Percentiles rank a stretch among this genome's conserved stretches.
Evolutionary conservation across 2,329 filamentous ascomycete species (phyloP).

Genomic region (Ilyonectria mors-panacis): DNA sequence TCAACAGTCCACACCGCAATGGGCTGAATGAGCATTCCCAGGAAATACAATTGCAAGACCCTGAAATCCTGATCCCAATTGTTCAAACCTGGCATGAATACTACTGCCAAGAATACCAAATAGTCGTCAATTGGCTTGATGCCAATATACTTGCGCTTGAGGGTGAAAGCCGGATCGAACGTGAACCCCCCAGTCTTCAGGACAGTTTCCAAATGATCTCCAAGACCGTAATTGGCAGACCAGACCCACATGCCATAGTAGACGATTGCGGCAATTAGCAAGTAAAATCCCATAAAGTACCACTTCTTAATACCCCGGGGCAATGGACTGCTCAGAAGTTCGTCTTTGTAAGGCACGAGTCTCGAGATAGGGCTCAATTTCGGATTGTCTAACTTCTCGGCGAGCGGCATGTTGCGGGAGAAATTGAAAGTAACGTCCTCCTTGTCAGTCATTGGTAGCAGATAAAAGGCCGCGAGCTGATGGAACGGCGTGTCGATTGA

Average conservation of each 20-base stretch:
- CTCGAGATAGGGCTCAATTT: background rate
- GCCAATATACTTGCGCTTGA: slow-evolving; percentile 23
- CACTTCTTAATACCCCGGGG: slow-evolving; percentile 11
- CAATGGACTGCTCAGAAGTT: slow-evolving; percentile 13
- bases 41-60: slow-evolving; percentile 26
- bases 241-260: slow-evolving; percentile 24
- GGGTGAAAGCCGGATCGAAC: background rate
- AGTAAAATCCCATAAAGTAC: slow-evolving; percentile 23
- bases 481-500: slow-evolving; percentile 20
- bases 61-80: slow-evolving; percentile 22
- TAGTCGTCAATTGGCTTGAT: slow-evolving; percentile 25
- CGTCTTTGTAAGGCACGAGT: slow-evolving; percentile 28
- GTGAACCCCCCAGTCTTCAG: slow-evolving; percentile 15
- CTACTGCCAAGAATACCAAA: slow-evolving; percentile 12
- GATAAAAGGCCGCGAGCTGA: slow-evolving; percentile 7
- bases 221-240: slow-evolving; percentile 14
- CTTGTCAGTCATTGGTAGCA: slow-evolving; percentile 18
- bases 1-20: slow-evolving; percentile 24
- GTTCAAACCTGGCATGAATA: slow-evolving; percentile 19
- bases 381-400: slow-evolving; percentile 19
- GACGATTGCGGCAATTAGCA: slow-evolving; percentile 14
- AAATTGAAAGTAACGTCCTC: slow-evolving; percentile 28
- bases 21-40: slow-evolving; percentile 27
- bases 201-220: slow-evolving; percentile 3
- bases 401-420: slow-evolving; percentile 27